Conservation (phyloP, 306 rosid genomes). For the Prunus davidiana region DNA sequence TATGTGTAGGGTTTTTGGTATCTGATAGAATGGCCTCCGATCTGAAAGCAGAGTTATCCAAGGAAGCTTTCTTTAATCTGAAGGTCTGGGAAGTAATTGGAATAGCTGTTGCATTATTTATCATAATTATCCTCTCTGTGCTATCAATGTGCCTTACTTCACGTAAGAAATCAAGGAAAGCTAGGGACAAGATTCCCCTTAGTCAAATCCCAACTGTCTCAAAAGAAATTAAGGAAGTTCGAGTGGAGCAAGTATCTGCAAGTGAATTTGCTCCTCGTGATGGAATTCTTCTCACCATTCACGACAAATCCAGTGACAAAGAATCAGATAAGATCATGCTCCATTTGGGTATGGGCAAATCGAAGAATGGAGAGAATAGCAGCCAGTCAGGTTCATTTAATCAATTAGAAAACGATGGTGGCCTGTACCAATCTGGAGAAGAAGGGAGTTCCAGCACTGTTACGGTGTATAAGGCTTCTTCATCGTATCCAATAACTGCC, state of each 20-base stretch:
- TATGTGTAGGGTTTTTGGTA: constrained; percentile 40
- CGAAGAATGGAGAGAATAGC: constrained; percentile 57
- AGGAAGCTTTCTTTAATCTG: constrained; percentile 59
- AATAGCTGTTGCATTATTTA: constrained; percentile 69
- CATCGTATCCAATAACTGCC: constrained; percentile 65
- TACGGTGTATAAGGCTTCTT: constrained; percentile 52
- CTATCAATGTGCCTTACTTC: constrained; percentile 73
- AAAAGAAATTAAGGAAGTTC: constrained; percentile 85
- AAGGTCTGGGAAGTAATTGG: constrained; percentile 91
- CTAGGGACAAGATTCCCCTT: constrained; percentile 44
- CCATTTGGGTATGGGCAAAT: constrained; percentile 70
- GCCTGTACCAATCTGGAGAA: constrained; percentile 69
- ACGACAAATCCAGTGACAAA: constrained; percentile 70
- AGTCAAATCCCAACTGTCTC: constrained; percentile 84
- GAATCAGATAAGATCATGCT: constrained; percentile 78
- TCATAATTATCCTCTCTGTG: constrained; percentile 58
- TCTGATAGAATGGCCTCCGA: constrained; percentile 48
- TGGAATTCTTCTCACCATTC: constrained; percentile 82
- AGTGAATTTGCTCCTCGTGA: constrained; percentile 70
- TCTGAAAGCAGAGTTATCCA: constrained; percentile 66
- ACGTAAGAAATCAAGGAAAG: constrained; percentile 65
- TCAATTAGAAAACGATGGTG: constrained; percentile 54
- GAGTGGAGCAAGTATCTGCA: constrained; percentile 73
- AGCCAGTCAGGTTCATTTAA: constrained; percentile 73
- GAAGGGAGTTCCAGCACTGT: constrained; percentile 71